Conservation (phyloP, 2,329 filamentous ascomycete species). For the Gaeumannomyces tritici region DNA sequence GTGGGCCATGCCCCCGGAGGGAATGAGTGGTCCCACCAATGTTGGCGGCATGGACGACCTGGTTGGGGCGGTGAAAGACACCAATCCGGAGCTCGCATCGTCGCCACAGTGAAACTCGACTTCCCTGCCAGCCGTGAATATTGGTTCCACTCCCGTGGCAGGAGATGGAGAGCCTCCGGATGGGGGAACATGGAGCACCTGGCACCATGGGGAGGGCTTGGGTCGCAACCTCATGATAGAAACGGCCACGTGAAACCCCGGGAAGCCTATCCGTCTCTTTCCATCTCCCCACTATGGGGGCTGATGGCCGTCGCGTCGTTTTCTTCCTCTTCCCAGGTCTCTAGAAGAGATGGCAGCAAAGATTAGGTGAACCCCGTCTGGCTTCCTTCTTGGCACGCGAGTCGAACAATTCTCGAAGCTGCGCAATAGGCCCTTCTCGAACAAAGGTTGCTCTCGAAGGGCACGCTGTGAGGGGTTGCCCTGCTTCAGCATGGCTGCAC, state of each 20-base stretch:
- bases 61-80: slow-evolving; percentile 36
- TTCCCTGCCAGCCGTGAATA: neutral
- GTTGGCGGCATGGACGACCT: slow-evolving; percentile 52
- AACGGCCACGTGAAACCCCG: neutral
- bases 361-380: neutral
- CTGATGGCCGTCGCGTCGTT: neutral
- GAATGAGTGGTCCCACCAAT: slow-evolving; percentile 60
- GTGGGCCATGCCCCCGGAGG: slow-evolving; percentile 78
- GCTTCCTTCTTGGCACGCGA: neutral
- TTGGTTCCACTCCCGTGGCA: neutral
- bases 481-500: neutral
- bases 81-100: slow-evolving; percentile 5
- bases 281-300: neutral
- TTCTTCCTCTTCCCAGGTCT: neutral
- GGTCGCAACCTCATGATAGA: neutral
- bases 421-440: neutral
- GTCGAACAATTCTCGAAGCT: neutral
- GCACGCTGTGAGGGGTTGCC: neutral
- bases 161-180: neutral
- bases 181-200: neutral
- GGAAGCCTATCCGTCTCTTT: neutral
- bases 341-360: neutral
- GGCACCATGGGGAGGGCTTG: neutral
- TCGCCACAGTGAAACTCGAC: neutral
- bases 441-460: neutral